These are phyloP conservation scores for Cladosporium sp. DNA, from an alignment of 2,329 filamentous ascomycete species.

Conservation along the genomic window DNA sequence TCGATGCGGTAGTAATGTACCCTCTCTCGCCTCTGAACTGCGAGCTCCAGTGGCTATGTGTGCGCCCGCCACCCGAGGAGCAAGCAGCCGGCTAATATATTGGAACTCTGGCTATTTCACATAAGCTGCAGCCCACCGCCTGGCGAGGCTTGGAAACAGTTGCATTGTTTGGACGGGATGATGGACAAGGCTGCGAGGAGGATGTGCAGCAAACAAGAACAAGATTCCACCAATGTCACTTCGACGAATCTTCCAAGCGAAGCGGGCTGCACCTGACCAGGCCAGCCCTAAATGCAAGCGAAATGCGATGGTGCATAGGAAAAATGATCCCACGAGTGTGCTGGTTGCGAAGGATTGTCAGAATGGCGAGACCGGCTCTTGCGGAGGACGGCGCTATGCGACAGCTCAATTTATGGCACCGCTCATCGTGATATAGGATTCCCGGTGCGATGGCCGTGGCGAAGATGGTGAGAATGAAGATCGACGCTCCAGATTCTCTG, in stretches of 20 bases:
- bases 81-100: slow-evolving; percentile 1
- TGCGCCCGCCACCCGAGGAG: neutral
- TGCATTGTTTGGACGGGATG: slow-evolving; percentile 3
- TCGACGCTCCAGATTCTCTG: no score
- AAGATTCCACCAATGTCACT: slow-evolving; percentile 10
- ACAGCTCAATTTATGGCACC: no score
- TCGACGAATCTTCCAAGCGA: slow-evolving; percentile 9
- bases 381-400: no score
- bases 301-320: slow-evolving; percentile 2
- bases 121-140: neutral
- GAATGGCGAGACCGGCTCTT: no score
- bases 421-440: no score
- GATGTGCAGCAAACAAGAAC: neutral
- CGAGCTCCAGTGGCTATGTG: no score
- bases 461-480: no score
- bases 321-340: slow-evolving; percentile 9
- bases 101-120: neutral
- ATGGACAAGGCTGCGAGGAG: neutral
- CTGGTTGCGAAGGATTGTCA: neutral
- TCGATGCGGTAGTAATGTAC: no score
- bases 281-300: slow-evolving; percentile 3
- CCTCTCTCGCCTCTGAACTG: no score
- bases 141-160: neutral
- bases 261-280: slow-evolving; percentile 3
- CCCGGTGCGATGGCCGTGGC: no score